These are phyloP conservation scores for Candida koratica DNA, from an alignment of 805 yeast genomes.

Conservation along the genomic window DNA sequence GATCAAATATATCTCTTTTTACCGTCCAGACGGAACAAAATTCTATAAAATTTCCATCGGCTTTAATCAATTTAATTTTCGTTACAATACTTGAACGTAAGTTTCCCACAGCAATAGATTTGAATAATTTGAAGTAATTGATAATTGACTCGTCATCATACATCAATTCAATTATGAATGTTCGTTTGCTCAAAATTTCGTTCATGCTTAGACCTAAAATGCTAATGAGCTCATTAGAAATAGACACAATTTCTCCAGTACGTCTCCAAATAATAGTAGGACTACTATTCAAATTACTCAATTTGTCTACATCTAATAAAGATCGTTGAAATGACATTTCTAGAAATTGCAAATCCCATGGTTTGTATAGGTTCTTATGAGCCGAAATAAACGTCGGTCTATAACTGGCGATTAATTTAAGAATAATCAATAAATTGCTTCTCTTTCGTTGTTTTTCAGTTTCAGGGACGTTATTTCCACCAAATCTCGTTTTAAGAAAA, in stretches of 20 bases:
- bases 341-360: constrained; percentile 58
- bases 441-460: constrained; percentile 30
- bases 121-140: constrained; percentile 67
- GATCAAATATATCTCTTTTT: constrained; percentile 75
- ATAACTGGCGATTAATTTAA: constrained; percentile 59
- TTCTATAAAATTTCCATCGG: constrained; percentile 37
- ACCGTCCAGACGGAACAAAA: constrained; percentile 86
- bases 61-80: constrained; percentile 44
- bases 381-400: constrained; percentile 77
- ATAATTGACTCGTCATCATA: constrained; percentile 68
- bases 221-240: constrained; percentile 69
- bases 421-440: constrained; percentile 37
- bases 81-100: constrained; percentile 51
- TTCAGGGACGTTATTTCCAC: constrained; percentile 42
- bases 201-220: constrained; percentile 61
- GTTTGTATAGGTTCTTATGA: constrained; percentile 62
- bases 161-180: constrained; percentile 76
- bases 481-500: constrained; percentile 52
- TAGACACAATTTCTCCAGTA: constrained; percentile 79
- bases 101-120: constrained; percentile 68
- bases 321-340: constrained; percentile 45
- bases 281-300: constrained; percentile 53
- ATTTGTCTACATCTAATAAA: constrained; percentile 42
- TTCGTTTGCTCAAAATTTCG: constrained; percentile 54
- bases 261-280: constrained; percentile 86